Base-by-base conservation (phyloP, 352 stramenopile species). In the Globisporangium viniferum region DNA sequence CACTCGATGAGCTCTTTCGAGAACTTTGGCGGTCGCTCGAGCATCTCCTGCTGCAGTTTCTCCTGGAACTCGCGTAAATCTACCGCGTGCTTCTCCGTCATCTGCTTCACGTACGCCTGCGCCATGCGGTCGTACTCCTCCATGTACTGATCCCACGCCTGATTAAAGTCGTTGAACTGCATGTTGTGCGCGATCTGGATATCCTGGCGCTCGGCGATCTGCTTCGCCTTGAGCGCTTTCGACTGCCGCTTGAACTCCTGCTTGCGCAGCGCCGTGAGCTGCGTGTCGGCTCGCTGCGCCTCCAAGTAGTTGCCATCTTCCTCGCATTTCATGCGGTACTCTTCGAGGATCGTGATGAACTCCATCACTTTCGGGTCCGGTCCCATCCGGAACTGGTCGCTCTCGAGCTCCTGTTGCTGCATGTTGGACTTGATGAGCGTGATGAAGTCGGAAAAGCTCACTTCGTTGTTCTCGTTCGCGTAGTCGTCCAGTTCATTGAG, bases 151-250 rank as follows among this genome's bases (percentile, higher is more conserved):
- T 98, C 95, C 96, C 95, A 99, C 14, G 89, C 88, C 22, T 79
- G 73, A 66, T 98, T 98, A 72, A 98, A 98, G 67, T 98, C 92
- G 54, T 89, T 84, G 68, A 97, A 98, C 77, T 98, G 94, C 89
- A 98, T 97, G 73, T 98, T 98, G 73, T 98, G 93, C 6, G 91
- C 92, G 55, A 98, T 95, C 73, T 98, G 92, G n/a, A 98, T 93
- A 71, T 98, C 91, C 73, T 98, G 92, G 5, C 91, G 84, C 74
- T 98, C 94, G 35, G 84, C 86, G 35, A 98, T 89, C 68, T 98
- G 93, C 56, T 91, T 86, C 24, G 91, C 91, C 53, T 92, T 89
- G 8, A 98, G 82, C 3, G 89, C 93, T 69, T 98, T 98, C 10
- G 93, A 91, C 77, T 98, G 92, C 2, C 94, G 81, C 65, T 94